Percentiles rank a stretch among this genome's conserved stretches.
phyloP scores from a whole-genome alignment of 306 rosid species.

The Comarum palustre region DNA sequence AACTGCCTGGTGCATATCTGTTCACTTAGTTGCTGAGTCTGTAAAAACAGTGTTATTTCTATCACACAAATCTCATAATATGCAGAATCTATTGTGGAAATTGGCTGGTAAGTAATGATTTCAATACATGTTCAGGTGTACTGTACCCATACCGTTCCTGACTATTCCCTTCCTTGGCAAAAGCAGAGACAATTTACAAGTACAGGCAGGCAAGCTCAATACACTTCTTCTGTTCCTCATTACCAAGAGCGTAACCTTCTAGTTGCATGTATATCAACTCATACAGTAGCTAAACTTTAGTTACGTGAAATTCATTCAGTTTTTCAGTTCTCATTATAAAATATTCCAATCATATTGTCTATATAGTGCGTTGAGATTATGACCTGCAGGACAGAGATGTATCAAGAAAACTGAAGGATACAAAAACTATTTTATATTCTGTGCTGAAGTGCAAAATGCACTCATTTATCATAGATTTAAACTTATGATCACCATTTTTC shows the following conservation, averaged over 20 bases:
- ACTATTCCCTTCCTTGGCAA: slow-evolving; percentile 99
- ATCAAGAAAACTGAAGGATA: not conserved
- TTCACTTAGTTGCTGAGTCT: not conserved
- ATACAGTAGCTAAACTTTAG: slow-evolving; percentile 10
- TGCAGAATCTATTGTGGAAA: not conserved
- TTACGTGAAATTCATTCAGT: not conserved
- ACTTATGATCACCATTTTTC: not conserved
- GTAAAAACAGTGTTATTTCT: not conserved
- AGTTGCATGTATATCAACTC: not conserved
- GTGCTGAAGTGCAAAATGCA: slow-evolving; percentile 9
- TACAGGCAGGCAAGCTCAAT: slow-evolving; percentile 84
- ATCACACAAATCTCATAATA: not conserved
- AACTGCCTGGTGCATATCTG: not conserved
- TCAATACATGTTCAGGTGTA: slow-evolving; percentile 57
- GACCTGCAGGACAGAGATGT: not conserved
- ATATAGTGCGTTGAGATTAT: not conserved
- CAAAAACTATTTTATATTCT: not conserved
- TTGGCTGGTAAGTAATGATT: not conserved
- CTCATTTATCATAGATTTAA: not conserved
- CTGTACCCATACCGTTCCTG: slow-evolving; percentile 94
- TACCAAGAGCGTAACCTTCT: slow-evolving; percentile 1
- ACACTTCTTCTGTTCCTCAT: not conserved
- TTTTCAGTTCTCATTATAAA: not conserved
- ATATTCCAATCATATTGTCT: not conserved
- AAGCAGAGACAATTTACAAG: slow-evolving; percentile 92